A percentile compares a stretch with the other conserved stretches of the same genome.
Evolutionary conservation across 2,329 filamentous ascomycete species (phyloP).

Genomic region (Leptoxyphium fumago): DNA sequence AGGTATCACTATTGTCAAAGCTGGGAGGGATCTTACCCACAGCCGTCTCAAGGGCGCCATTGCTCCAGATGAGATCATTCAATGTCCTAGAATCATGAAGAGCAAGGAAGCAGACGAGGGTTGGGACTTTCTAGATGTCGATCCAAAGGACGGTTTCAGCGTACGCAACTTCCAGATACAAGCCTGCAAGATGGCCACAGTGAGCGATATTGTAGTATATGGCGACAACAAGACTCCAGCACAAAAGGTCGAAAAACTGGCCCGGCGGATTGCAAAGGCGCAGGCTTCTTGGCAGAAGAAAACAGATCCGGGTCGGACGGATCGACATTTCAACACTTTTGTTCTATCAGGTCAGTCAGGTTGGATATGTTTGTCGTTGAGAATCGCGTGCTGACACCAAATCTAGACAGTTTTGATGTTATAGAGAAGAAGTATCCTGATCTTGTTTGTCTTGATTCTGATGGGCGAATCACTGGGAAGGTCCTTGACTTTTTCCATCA

Average conservation of each 20-base stretch:
- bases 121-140: constrained; percentile 61
- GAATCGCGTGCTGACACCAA: constrained; percentile 19
- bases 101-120: constrained; percentile 23
- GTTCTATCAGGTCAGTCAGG: constrained; percentile 42
- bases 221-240: constrained; percentile 52
- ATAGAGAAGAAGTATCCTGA: constrained; percentile 58
- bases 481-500: constrained; percentile 81
- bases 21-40: constrained; percentile 59
- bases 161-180: constrained; percentile 98
- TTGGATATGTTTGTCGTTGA: neutral
- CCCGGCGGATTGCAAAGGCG: constrained; percentile 52
- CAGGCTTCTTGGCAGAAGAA: constrained; percentile 61
- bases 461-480: constrained; percentile 56
- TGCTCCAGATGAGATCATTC: constrained; percentile 64
- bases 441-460: constrained; percentile 60
- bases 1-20: constrained; percentile 74
- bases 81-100: constrained; percentile 19
- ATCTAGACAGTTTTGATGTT: constrained; percentile 46
- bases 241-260: constrained; percentile 50
- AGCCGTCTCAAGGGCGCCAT: constrained; percentile 79
- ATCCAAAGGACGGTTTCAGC: constrained; percentile 82
- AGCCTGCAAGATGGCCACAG: constrained; percentile 67
- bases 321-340: constrained; percentile 71
- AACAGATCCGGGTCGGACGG: constrained; percentile 29
- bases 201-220: constrained; percentile 89